Conservation (phyloP, 2,329 filamentous ascomycete genomes). For the Pestalotiopsis sp. region DNA sequence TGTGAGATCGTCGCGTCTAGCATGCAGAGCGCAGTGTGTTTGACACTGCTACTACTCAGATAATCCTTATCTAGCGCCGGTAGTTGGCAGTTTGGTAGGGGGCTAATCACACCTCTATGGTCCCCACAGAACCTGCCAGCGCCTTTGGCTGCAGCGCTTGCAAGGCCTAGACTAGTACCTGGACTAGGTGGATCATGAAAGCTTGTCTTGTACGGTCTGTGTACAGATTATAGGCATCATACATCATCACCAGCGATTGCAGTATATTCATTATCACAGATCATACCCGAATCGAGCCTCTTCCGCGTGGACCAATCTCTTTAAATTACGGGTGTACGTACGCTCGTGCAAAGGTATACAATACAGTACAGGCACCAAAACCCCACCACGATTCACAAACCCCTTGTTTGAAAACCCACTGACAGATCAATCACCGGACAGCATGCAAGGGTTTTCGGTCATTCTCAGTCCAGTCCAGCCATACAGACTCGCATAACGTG, state of each 20-base stretch:
- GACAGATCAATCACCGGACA: neutral
- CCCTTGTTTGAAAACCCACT: neutral
- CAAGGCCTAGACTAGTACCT: too few species aligned
- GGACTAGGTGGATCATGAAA: neutral
- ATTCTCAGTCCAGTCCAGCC: neutral
- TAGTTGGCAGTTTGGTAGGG: too few species aligned
- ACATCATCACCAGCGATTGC: neutral
- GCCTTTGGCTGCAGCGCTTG: too few species aligned
- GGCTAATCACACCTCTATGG: too few species aligned
- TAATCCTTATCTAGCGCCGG: too few species aligned
- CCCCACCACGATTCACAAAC: neutral
- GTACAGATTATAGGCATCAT: neutral
- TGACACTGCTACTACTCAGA: too few species aligned
- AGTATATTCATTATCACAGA: neutral
- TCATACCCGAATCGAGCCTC: neutral
- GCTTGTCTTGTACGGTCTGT: neutral
- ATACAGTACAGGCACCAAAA: too few species aligned
- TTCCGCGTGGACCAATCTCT: neutral
- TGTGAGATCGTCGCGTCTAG: too few species aligned
- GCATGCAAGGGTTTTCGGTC: neutral
- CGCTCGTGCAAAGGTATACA: neutral
- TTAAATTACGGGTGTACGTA: neutral
- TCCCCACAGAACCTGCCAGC: too few species aligned
- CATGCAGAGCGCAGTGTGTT: too few species aligned
- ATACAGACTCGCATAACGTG: neutral